These are phyloP conservation scores for Ganoderma sp. DNA, from an alignment of 1,284 basidiomycete species.

Conservation along the genomic window DNA sequence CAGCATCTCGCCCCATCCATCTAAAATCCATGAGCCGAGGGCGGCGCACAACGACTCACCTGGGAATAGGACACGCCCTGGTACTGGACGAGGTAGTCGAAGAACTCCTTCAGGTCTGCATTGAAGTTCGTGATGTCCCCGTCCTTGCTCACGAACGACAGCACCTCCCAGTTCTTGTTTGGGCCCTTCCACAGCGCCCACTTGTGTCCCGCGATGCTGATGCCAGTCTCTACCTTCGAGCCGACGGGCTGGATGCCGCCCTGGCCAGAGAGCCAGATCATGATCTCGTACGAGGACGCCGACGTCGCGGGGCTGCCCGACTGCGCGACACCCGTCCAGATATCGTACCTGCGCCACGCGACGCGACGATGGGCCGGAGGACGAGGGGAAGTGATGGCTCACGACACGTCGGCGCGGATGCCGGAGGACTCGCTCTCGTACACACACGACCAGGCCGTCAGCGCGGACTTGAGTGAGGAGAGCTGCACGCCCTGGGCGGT, in stretches of 20 bases:
- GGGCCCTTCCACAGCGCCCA: slow-evolving; percentile 66
- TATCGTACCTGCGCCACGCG: slow-evolving; percentile 52
- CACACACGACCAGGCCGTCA: slow-evolving; percentile 57
- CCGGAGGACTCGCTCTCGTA: slow-evolving; percentile 52
- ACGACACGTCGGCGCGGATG: slow-evolving; percentile 63
- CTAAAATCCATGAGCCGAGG: background rate
- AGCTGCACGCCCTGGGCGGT: slow-evolving; percentile 57
- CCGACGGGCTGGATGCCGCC: slow-evolving; percentile 65
- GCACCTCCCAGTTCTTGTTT: slow-evolving; percentile 60
- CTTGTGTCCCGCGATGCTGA: slow-evolving; percentile 53
- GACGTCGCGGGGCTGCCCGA: slow-evolving; percentile 53
- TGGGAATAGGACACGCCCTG: slow-evolving; percentile 38
- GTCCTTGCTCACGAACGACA: slow-evolving; percentile 58
- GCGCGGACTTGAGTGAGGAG: slow-evolving; percentile 48
- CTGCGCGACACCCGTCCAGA: slow-evolving; percentile 55
- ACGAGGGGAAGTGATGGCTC: slow-evolving; percentile 26
- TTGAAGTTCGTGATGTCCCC: slow-evolving; percentile 59
- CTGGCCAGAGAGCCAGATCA: slow-evolving; percentile 68
- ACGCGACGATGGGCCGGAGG: no score
- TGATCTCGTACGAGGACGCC: slow-evolving; percentile 61
- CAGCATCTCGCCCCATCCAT: no score
- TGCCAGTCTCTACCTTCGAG: slow-evolving; percentile 50
- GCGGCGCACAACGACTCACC: slow-evolving; percentile 24
- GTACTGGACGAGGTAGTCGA: slow-evolving; percentile 43
- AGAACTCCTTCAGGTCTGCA: slow-evolving; percentile 61